These are phyloP conservation scores for Akebia trifoliata DNA, from an alignment of 164 flowering plant species.

Conservation along the genomic window DNA sequence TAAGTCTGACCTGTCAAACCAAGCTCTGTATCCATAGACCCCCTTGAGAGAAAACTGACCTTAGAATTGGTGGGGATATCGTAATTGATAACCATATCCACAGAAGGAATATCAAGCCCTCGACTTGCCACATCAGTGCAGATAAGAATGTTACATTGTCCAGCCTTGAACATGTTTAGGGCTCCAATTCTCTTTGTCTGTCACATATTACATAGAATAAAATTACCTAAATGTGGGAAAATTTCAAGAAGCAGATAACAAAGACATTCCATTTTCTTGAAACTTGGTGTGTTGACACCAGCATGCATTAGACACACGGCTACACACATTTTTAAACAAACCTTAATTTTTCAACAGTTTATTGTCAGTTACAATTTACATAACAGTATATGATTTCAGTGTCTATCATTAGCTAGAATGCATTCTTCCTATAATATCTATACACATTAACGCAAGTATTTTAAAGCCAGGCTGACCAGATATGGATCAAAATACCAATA, in stretches of 20 bases:
- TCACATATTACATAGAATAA: constrained; percentile 8
- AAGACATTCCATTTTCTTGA: neutral
- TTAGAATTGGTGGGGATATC: constrained; percentile 84
- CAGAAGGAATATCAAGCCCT: constrained; percentile 94
- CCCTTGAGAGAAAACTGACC: constrained; percentile 33
- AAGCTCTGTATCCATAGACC: neutral
- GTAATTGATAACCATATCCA: constrained; percentile 91
- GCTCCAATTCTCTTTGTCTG: constrained; percentile 88
- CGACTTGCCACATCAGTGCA: constrained; percentile 97
- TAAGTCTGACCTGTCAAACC: neutral
- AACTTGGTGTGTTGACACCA: neutral
- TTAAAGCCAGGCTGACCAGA: no score
- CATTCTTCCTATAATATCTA: no score
- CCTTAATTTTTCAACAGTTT: no score
- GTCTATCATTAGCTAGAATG: no score
- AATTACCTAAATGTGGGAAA: neutral
- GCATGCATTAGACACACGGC: no score
- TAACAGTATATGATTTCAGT: no score
- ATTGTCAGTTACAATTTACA: no score
- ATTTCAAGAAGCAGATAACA: neutral
- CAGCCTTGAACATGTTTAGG: constrained; percentile 82
- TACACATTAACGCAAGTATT: no score
- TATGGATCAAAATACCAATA: no score
- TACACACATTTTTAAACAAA: no score
- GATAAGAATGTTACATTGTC: constrained; percentile 80